A percentile compares a stretch with the other conserved stretches of the same genome.
phyloP scores from a whole-genome alignment of 2,329 filamentous ascomycete species.

The Colletotrichum sublineola region DNA sequence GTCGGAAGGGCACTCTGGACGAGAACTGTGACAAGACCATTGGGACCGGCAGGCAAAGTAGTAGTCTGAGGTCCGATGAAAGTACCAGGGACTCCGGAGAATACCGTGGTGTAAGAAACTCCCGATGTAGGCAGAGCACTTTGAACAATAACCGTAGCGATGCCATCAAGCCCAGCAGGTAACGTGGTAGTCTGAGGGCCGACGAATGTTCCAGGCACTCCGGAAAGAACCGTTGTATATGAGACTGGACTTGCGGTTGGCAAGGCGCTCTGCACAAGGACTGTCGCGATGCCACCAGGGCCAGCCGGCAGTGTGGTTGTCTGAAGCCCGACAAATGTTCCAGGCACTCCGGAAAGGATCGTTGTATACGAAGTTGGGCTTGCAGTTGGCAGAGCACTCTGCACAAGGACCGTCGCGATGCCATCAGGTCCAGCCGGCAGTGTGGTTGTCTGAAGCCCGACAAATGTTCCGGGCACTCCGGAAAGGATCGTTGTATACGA shows the following conservation, averaged over 20 bases:
- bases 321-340: neutral
- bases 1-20: neutral
- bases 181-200: conserved; percentile 11
- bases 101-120: conserved; percentile 8
- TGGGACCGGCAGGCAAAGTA: neutral
- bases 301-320: conserved; percentile 8
- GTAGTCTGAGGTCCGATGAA: conserved; percentile 1
- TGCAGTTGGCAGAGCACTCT: neutral
- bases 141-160: conserved; percentile 22
- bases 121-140: neutral
- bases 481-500: conserved; percentile 17
- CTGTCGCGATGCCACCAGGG: neutral
- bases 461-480: neutral
- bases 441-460: conserved; percentile 2
- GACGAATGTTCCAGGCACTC: neutral
- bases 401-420: conserved; percentile 19
- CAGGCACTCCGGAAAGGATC: neutral
- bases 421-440: conserved; percentile 3
- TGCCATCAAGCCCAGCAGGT: conserved; percentile 1
- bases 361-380: conserved; percentile 17
- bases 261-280: conserved; percentile 10
- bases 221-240: conserved; percentile 17
- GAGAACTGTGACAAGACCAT: neutral
- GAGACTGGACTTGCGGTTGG: neutral
- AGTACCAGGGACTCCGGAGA: neutral